Evolutionary conservation across 768 basidiomycete species (phyloP), one percentile per base, ranked within the genome.

Genomic region (Strobilomyces echinocephalus): DNA sequence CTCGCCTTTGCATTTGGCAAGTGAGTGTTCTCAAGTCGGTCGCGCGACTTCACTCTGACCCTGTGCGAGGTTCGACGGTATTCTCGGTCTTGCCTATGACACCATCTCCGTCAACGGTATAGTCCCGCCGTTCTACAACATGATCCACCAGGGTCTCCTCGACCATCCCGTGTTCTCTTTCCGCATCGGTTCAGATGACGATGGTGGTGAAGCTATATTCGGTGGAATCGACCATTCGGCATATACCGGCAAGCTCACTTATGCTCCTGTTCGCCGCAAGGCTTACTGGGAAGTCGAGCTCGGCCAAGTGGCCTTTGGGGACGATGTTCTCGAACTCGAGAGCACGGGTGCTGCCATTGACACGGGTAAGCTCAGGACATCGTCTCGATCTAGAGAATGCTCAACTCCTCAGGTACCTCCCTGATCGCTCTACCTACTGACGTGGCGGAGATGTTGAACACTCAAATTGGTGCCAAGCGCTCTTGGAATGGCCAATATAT

Each of bases 211-310:
- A 69, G 91, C 87, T 33, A 73, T 87, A 53, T 98, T 98, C 58
- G 95, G 95, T 60, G 95, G 94, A 40, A 79, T 97, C 56, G 94
- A 99, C 69, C 49, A 70, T 11, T 60, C 60, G 24, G 87, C 90
- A 33, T 97, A 88, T 75, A 80, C 70, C 5, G 97, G 97, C 69
- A 75, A 84, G 65, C 79, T 99, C 55, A 64, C 70, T 21, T 98
- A 98, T 63, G 92, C 88, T 30, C 95, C 97, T 47, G 78, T 99
- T 49, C 86, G 95, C 62, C 83, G 92, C 62, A 93, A 91, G 79
- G 97, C 92, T 5, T 98, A 97, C 74, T 97, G 95, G 95, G 95
- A 98, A 72, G 92, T 98, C 43, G 93, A 97, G 69, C 86, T 99
- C 26, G 79, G 91, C 73, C 85, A 85, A 69, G 77, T 99, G 56